Evolutionary conservation across 805 yeast genomes (phyloP).

Genomic region (Candida methanosorbosa): DNA sequence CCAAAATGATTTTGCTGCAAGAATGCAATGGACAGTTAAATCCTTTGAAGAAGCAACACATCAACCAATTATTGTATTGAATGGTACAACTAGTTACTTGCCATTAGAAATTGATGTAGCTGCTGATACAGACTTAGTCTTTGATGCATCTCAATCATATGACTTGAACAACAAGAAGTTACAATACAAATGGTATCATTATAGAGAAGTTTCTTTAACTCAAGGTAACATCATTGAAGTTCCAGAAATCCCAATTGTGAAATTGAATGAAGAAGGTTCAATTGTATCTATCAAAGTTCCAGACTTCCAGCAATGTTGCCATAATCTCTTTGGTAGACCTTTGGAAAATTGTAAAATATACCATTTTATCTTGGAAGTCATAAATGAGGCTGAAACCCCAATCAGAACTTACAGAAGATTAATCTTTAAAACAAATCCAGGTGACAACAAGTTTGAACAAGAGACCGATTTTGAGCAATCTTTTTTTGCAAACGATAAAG

Average conservation of each 20-base stretch:
- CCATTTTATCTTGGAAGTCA: conserved; percentile 17
- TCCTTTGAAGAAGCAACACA: conserved; percentile 17
- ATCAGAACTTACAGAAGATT: conserved; percentile 9
- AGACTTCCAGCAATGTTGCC: conserved; percentile 3
- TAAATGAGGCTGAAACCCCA: conserved; percentile 6
- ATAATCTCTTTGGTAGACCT: conserved; percentile 3
- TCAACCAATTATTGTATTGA: conserved; percentile 17
- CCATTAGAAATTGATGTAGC: conserved; percentile 10
- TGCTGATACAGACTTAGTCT: conserved; percentile 7
- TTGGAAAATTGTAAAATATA: conserved; percentile 10
- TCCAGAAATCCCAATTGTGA: conserved; percentile 9
- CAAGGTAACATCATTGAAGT: conserved; percentile 15
- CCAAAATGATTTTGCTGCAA: conserved; percentile 22
- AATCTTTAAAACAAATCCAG: conserved; percentile 5
- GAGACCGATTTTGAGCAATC: neutral
- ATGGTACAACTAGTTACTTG: conserved; percentile 12
- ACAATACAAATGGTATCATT: conserved; percentile 20
- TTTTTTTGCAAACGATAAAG: neutral
- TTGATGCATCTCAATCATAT: conserved; percentile 18
- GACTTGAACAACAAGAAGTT: conserved; percentile 14
- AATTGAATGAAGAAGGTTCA: conserved; percentile 6
- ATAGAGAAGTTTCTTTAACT: conserved; percentile 15
- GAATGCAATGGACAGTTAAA: conserved; percentile 25
- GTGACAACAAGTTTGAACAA: neutral
- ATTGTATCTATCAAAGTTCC: conserved; percentile 10